Evolutionary conservation across 1,284 basidiomycete species (phyloP).

Genomic region (Sanghuangporus baumii): DNA sequence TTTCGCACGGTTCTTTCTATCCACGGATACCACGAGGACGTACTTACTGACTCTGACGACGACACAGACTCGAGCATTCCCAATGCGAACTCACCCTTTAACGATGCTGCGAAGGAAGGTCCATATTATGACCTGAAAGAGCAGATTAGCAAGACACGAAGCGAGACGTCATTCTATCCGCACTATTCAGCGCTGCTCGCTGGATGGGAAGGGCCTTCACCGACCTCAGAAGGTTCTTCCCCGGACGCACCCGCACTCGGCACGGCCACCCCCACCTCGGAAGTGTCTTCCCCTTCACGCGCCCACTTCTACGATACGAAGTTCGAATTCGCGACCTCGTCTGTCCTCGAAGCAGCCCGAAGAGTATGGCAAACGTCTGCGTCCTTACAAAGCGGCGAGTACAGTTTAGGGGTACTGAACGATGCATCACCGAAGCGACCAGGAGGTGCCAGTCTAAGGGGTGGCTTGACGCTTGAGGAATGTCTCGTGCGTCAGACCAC

Average conservation of each 20-base stretch:
- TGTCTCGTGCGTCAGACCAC: constrained; percentile 17
- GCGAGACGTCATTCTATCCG: constrained; percentile 13
- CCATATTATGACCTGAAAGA: constrained; percentile 9
- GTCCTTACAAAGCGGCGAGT: not conserved
- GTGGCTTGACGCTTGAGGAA: constrained; percentile 15
- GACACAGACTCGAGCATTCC: not conserved
- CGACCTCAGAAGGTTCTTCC: not conserved
- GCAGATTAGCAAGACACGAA: not conserved
- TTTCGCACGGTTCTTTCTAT: constrained; percentile 12
- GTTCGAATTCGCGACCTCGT: constrained; percentile 9
- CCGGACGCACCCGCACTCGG: not conserved
- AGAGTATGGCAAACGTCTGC: not conserved
- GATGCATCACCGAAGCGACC: constrained; percentile 13
- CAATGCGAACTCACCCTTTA: not conserved
- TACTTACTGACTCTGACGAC: constrained; percentile 13
- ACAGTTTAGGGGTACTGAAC: constrained; percentile 12
- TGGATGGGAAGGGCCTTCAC: constrained; percentile 2
- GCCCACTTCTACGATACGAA: not conserved
- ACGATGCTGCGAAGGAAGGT: not conserved
- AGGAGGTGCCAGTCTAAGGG: constrained; percentile 14
- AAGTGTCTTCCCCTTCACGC: not conserved
- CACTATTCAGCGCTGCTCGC: constrained; percentile 16
- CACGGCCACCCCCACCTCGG: not conserved
- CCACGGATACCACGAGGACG: constrained; percentile 11
- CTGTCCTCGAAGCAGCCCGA: constrained; percentile 12